These are phyloP conservation scores for Penicillium hesseltinei DNA, from an alignment of 2,329 filamentous ascomycete genomes.

Conservation along the genomic window DNA sequence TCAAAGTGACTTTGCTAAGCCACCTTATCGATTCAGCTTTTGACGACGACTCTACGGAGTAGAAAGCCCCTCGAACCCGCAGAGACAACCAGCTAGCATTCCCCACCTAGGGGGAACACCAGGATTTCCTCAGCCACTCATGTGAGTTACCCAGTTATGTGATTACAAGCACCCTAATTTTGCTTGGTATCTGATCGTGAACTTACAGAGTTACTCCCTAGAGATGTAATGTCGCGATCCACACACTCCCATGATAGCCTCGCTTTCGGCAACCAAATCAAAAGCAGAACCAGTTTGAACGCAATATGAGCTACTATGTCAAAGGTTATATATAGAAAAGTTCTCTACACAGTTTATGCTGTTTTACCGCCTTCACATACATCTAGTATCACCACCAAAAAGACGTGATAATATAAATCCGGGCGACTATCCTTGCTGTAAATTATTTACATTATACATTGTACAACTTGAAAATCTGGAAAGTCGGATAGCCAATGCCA, in stretches of 20 bases:
- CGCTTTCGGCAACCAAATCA: neutral
- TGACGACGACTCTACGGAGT: neutral
- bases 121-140: neutral
- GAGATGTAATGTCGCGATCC: neutral
- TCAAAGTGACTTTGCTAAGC: neutral
- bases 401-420: too few relatives aligned
- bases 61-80: neutral
- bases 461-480: neutral
- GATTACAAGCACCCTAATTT: too few relatives aligned
- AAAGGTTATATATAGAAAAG: too few relatives aligned
- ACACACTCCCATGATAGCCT: neutral
- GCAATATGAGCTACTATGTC: neutral
- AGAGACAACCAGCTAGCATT: neutral
- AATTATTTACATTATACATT: neutral
- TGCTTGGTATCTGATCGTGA: neutral
- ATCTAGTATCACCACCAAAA: too few relatives aligned
- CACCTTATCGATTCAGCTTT: neutral
- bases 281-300: neutral
- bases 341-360: too few relatives aligned
- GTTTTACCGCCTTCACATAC: too few relatives aligned
- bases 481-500: neutral
- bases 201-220: neutral
- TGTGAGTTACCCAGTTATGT: neutral
- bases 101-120: neutral
- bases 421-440: too few relatives aligned